Percentiles rank a stretch among this genome's conserved stretches.
Evolutionary conservation across 2,329 filamentous ascomycete species (phyloP).

Genomic region (Fusarium sp.): DNA sequence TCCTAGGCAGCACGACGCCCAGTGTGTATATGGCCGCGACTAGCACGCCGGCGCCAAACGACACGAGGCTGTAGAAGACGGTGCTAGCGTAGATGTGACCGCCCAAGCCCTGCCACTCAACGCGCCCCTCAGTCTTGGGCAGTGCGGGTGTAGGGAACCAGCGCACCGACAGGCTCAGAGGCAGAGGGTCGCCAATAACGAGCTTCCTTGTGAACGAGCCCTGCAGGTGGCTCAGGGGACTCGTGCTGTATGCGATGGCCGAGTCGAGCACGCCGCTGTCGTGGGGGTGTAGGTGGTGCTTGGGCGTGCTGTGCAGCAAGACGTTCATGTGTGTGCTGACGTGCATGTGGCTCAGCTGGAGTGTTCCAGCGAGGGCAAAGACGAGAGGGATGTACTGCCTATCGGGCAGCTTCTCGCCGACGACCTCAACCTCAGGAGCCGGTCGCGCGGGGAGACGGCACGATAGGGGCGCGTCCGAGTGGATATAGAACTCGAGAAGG

Average conservation of each 20-base stretch:
- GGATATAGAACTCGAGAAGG: slow-evolving; percentile 96
- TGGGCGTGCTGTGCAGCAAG: slow-evolving; percentile 78
- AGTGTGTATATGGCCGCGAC: slow-evolving; percentile 70
- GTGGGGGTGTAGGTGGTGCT: slow-evolving; percentile 71
- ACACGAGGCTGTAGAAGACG: slow-evolving; percentile 70
- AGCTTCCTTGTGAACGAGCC: slow-evolving; percentile 71
- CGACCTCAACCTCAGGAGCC: slow-evolving; percentile 63
- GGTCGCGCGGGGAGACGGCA: slow-evolving; percentile 90
- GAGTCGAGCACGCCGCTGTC: slow-evolving; percentile 86
- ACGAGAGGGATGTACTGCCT: slow-evolving; percentile 84
- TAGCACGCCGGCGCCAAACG: slow-evolving; percentile 67
- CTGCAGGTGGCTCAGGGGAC: slow-evolving; percentile 72
- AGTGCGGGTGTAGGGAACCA: slow-evolving; percentile 86
- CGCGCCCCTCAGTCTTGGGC: slow-evolving; percentile 73
- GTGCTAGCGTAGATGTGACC: slow-evolving; percentile 74
- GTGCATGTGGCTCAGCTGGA: slow-evolving; percentile 91
- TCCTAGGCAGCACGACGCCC: slow-evolving; percentile 67
- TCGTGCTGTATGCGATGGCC: slow-evolving; percentile 87
- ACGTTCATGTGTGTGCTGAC: slow-evolving; percentile 92
- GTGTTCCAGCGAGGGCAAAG: slow-evolving; percentile 87
- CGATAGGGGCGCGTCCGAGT: slow-evolving; percentile 92
- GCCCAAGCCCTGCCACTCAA: slow-evolving; percentile 74
- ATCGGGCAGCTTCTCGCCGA: slow-evolving; percentile 62
- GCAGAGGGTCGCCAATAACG: slow-evolving; percentile 87
- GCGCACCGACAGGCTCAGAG: slow-evolving; percentile 81